Percentiles rank a stretch among this genome's conserved stretches.
These are phyloP conservation scores for Baeospora myosura DNA, from an alignment of 1,284 basidiomycete genomes.

Conservation along the genomic window DNA sequence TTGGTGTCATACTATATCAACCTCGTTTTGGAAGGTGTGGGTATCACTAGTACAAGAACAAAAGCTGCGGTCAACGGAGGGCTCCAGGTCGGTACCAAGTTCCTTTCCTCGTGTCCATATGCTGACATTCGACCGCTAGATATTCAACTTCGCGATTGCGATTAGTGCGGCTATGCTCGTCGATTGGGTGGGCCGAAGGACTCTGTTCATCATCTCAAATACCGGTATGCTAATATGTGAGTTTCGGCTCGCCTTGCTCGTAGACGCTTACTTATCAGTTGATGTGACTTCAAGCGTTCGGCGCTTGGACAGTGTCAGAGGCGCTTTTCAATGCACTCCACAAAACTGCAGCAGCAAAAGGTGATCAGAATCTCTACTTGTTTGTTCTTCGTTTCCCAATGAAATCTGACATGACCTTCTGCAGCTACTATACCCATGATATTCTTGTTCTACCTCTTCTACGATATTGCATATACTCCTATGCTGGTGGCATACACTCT, in stretches of 20 bases:
- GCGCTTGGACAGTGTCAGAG: slow-evolving; percentile 50
- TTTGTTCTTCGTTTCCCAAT: not conserved
- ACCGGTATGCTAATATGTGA: slow-evolving; percentile 57
- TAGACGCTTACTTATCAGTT: slow-evolving; percentile 3
- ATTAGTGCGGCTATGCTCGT: slow-evolving; percentile 50
- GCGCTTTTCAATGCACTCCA: slow-evolving; percentile 46
- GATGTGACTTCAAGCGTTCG: slow-evolving; percentile 34
- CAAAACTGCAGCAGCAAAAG: slow-evolving; percentile 46
- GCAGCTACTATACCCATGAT: slow-evolving; percentile 63
- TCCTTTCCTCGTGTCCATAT: not conserved
- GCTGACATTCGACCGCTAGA: slow-evolving; percentile 18
- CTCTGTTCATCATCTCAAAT: slow-evolving; percentile 57
- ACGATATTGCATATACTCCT: slow-evolving; percentile 61
- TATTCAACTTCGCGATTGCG: slow-evolving; percentile 50
- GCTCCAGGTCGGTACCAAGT: too few species aligned
- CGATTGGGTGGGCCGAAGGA: slow-evolving; percentile 53
- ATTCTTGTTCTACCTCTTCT: slow-evolving; percentile 64
- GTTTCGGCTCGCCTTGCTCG: slow-evolving; percentile 12
- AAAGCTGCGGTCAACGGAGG: slow-evolving; percentile 59
- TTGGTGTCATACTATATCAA: slow-evolving; percentile 65
- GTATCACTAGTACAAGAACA: slow-evolving; percentile 40
- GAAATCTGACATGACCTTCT: not conserved
- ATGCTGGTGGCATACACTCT: slow-evolving; percentile 57
- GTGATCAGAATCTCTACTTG: slow-evolving; percentile 20
- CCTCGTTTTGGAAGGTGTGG: slow-evolving; percentile 53